A percentile compares a stretch with the other conserved stretches of the same genome.
Conservation (phyloP, 305 asterid genomes). For the Rubia tinctorum region DNA sequence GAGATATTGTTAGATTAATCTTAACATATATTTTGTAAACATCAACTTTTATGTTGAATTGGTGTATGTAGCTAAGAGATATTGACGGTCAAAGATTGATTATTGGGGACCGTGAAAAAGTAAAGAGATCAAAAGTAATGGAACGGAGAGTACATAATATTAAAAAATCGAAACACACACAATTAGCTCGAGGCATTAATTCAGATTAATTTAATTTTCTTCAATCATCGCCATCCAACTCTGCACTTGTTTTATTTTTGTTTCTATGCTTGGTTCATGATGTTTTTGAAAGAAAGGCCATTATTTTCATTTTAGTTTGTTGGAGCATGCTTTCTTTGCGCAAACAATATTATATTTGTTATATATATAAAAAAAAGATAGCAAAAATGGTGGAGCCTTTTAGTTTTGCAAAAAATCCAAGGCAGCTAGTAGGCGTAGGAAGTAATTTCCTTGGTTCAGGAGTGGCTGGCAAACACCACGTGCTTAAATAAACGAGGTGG, state of each 20-base stretch:
- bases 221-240: not conserved
- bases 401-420: not conserved
- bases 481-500: not conserved
- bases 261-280: not conserved
- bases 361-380: not conserved
- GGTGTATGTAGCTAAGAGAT: too few species aligned
- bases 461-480: not conserved
- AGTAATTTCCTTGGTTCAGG: not conserved
- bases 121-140: too few species aligned
- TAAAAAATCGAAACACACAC: too few species aligned
- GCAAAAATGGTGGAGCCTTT: not conserved
- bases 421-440: not conserved
- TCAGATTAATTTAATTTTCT: not conserved
- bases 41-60: too few species aligned
- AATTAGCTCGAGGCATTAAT: not conserved
- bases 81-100: too few species aligned
- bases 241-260: not conserved
- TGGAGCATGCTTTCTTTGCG: not conserved
- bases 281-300: not conserved
- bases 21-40: too few species aligned
- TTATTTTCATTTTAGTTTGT: not conserved
- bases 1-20: too few species aligned
- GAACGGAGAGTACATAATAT: too few species aligned
- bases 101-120: too few species aligned
- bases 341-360: not conserved